A percentile compares a stretch with the other conserved stretches of the same genome.
phyloP scores from a whole-genome alignment of 495 filamentous ascomycete species.

The Lasiosphaeria hispida region DNA sequence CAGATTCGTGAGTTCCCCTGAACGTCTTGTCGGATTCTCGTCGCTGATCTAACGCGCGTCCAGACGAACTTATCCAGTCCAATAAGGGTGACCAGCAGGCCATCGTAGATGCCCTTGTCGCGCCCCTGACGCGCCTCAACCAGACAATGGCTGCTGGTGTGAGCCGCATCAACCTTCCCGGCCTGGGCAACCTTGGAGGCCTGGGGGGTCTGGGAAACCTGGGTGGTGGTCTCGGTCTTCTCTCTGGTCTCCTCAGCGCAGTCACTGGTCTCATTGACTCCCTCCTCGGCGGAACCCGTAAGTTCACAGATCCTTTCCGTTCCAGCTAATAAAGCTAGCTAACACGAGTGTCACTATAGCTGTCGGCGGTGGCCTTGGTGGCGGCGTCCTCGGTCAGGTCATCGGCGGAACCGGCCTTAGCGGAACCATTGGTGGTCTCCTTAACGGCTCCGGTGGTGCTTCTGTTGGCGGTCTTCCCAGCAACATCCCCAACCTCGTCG shows the following conservation, averaged over 20 bases:
- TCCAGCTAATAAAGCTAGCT: not conserved
- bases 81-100: slow-evolving; percentile 5
- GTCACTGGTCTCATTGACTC: not conserved
- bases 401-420: slow-evolving; percentile 2
- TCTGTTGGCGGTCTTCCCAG: not conserved
- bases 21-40: too few relatives aligned
- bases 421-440: slow-evolving; percentile 5
- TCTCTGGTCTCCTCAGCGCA: slow-evolving; percentile 6
- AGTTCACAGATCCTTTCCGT: not conserved
- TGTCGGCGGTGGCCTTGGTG: slow-evolving; percentile 5
- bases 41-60: too few relatives aligned
- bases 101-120: slow-evolving; percentile 6
- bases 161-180: slow-evolving; percentile 6
- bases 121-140: slow-evolving; percentile 12
- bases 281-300: not conserved
- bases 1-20: slow-evolving; percentile 12
- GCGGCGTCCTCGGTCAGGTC: not conserved
- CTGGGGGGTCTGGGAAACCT: not conserved
- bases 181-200: not conserved
- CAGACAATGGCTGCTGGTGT: slow-evolving; percentile 12
- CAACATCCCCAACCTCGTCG: not conserved
- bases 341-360: not conserved
- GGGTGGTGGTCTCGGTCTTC: slow-evolving; percentile 1
- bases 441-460: not conserved
- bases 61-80: slow-evolving; percentile 15